Base-by-base conservation (phyloP, 805 yeast genomes). In the Candida corydali region DNA sequence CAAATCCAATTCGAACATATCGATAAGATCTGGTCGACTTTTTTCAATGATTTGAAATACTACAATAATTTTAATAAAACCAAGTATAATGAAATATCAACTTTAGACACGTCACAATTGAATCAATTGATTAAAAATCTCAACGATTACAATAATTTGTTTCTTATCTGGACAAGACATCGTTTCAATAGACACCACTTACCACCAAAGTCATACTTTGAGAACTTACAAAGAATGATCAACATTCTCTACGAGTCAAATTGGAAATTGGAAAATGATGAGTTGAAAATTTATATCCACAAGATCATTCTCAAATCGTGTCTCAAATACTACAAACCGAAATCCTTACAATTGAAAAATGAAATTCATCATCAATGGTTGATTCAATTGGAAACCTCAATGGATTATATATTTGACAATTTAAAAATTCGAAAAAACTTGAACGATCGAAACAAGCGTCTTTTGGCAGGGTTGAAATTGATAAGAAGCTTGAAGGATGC, bases 271-370 rank as follows among this genome's bases (percentile, higher is more conserved):
- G 34, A 37, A 26, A 41, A 39, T 16, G 36, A 34, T 8, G 41
- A 38, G 3, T 41, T 45, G 14, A 44, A 44, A 15, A 34, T 53
- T 22, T 15, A 17, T 5, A 42, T 50, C 35, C 67, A 63, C 39
- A 53, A 48, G 34, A 42, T 45, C 18, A 44, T 63, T 17, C 40
- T 63, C 18, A 50, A 51, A 32, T 39, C 61, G 5, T 61, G 64
- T 2, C 54, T 63, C 12, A 40, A 55, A 29, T 42, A 57, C 40
- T 62, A 52, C 40, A 50, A 43, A 27, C 66, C 69, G 1, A 44
- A 44, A 17, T 37, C 34, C 2, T 43, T 55, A 19, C 29, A 46
- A 17, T 55, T 49, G 28, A 51, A 47, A 9, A 36, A 35, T 14
- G 38, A 35, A 23, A 17, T 35, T 10, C 28, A 28, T 11, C 29